Conservation (phyloP, 441 rosid species). For the Euphorbia celastroides region DNA sequence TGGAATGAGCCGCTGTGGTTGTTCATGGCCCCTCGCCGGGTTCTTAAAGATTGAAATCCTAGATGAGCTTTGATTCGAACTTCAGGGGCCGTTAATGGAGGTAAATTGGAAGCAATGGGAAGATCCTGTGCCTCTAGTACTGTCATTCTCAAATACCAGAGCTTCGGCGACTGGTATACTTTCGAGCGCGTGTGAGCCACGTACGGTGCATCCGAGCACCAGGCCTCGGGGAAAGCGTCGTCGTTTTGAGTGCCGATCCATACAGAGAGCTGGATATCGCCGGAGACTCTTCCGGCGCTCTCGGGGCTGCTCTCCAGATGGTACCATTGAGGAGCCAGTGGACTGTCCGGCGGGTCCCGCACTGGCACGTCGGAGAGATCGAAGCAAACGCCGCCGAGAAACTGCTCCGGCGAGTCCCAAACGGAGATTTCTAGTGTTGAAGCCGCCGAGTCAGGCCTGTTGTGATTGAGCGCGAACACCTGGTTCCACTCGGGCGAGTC, state of each 20-base stretch:
- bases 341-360: conserved; percentile 80
- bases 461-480: conserved; percentile 60
- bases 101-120: conserved; percentile 59
- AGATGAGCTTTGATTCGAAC: conserved; percentile 71
- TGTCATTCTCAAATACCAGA: conserved; percentile 83
- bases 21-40: conserved; percentile 70
- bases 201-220: conserved; percentile 77
- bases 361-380: conserved; percentile 82
- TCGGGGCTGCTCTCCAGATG: conserved; percentile 53
- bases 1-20: conserved; percentile 58
- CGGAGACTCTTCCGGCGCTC: conserved; percentile 40
- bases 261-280: conserved; percentile 85
- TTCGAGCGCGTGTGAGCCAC: conserved; percentile 85
- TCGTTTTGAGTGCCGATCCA: conserved; percentile 96
- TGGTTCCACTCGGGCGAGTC: conserved; percentile 79
- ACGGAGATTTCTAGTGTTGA: conserved; percentile 74
- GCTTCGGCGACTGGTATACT: conserved; percentile 89
- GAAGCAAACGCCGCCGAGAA: conserved; percentile 80
- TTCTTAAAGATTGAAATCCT: conserved; percentile 69
- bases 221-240: conserved; percentile 86
- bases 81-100: conserved; percentile 81
- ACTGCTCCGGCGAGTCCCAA: conserved; percentile 72
- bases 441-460: conserved; percentile 41
- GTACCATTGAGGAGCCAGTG: conserved; percentile 93
- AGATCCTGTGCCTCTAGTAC: conserved; percentile 87